A percentile compares a stretch with the other conserved stretches of the same genome.
Conservation (phyloP, 345 rosid genomes). For the Syzygium grande region DNA sequence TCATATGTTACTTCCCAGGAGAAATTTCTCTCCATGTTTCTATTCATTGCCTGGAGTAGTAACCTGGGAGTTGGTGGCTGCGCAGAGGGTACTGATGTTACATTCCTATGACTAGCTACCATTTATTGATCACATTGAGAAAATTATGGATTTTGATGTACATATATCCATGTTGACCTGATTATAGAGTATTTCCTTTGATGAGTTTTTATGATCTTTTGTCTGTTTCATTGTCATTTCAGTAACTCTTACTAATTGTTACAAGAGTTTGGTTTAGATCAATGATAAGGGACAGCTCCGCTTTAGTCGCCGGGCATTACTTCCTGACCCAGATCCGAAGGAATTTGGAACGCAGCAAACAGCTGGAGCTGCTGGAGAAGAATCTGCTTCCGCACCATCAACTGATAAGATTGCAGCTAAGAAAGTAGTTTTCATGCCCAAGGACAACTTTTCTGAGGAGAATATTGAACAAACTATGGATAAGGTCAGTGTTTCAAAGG, state of each 20-base stretch:
- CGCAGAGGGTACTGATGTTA: not conserved
- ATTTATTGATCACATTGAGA: not conserved
- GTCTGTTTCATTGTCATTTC: not conserved
- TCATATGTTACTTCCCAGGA: not conserved
- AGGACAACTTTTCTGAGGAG: conserved; percentile 31
- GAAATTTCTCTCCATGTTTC: not conserved
- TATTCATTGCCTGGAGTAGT: not conserved
- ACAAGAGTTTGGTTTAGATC: conserved; percentile 36
- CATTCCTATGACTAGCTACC: not conserved
- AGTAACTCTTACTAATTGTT: not conserved
- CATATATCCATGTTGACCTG: not conserved
- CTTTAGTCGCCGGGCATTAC: conserved; percentile 77
- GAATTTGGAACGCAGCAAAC: conserved; percentile 29
- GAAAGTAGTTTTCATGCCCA: conserved; percentile 16
- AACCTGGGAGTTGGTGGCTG: not conserved
- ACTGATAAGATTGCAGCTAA: conserved; percentile 23
- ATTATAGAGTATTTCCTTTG: not conserved
- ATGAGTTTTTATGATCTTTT: not conserved
- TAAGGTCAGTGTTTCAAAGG: conserved; percentile 12
- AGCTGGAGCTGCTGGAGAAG: conserved; percentile 14
- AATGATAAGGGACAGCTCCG: conserved; percentile 96
- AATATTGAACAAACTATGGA: conserved; percentile 16
- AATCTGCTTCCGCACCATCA: conserved; percentile 12
- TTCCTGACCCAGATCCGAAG: conserved; percentile 52
- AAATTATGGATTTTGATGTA: not conserved